These are phyloP conservation scores for Canavalia ensiformis DNA, from an alignment of 306 rosid species.

Conservation along the genomic window DNA sequence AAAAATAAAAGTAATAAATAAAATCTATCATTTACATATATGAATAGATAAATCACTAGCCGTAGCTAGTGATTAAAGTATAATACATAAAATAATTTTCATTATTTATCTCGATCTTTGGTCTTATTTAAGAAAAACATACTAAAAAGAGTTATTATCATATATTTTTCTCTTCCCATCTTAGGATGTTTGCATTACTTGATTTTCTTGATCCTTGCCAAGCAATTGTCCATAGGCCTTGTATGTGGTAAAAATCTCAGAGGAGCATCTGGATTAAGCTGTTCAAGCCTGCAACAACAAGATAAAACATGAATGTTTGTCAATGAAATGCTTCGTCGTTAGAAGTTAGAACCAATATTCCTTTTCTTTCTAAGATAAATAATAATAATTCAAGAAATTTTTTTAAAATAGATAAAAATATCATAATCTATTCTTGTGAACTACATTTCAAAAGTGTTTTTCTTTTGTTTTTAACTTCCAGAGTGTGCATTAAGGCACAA, in stretches of 20 bases:
- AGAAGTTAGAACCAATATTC: too few species aligned
- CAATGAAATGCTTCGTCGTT: not conserved
- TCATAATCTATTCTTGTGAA: too few species aligned
- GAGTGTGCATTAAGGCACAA: too few species aligned
- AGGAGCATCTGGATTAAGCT: conserved; percentile 55
- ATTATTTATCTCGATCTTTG: not conserved
- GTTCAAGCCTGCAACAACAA: conserved; percentile 58
- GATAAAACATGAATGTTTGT: not conserved
- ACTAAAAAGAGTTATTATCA: not conserved
- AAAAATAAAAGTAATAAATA: too few species aligned
- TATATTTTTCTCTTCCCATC: not conserved
- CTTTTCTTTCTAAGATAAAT: too few species aligned
- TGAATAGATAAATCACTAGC: not conserved
- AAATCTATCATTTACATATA: too few species aligned
- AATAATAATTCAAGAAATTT: too few species aligned
- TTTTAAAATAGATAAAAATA: too few species aligned
- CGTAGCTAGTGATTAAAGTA: conserved; percentile 5
- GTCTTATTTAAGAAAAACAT: not conserved
- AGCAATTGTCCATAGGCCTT: conserved; percentile 74
- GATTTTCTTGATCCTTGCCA: conserved; percentile 64
- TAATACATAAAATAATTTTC: not conserved
- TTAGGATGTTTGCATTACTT: not conserved
- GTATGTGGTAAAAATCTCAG: conserved; percentile 68
- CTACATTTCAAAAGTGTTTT: too few species aligned
- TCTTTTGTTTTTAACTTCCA: too few species aligned